These are phyloP conservation scores for Nannochloris sp. DNA, from an alignment of 139 green algal species.

Conservation along the genomic window DNA sequence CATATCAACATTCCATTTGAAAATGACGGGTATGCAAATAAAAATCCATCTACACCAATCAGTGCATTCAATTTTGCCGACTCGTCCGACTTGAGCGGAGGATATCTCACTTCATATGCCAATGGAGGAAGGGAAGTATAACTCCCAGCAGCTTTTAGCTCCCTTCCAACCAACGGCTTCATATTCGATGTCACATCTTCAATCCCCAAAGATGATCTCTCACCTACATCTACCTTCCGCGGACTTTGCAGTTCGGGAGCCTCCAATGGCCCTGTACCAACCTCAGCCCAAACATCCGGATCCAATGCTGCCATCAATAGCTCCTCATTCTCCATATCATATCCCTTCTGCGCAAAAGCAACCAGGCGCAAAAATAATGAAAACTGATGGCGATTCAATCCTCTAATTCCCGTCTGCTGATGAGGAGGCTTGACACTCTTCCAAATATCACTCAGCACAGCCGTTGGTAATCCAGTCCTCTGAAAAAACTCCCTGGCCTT, in stretches of 20 bases:
- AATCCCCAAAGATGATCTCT: not conserved
- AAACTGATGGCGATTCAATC: slow-evolving; percentile 32
- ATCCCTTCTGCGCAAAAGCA: slow-evolving; percentile 21
- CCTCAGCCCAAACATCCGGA: slow-evolving; percentile 9
- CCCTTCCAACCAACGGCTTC: not conserved
- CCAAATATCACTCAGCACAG: slow-evolving; percentile 33
- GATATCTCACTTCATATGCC: slow-evolving; percentile 36
- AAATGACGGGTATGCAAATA: slow-evolving; percentile 43
- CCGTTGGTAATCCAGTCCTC: slow-evolving; percentile 19
- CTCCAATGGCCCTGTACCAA: slow-evolving; percentile 2
- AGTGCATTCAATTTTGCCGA: slow-evolving; percentile 33
- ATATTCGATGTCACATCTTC: not conserved
- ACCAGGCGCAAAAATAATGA: slow-evolving; percentile 31
- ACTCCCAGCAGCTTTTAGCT: not conserved
- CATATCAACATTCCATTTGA: slow-evolving; percentile 34
- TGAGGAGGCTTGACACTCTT: slow-evolving; percentile 21
- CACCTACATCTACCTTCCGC: not conserved
- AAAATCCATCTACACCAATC: slow-evolving; percentile 31
- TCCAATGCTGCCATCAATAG: slow-evolving; percentile 11
- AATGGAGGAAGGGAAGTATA: slow-evolving; percentile 12
- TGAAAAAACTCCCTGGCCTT: slow-evolving; percentile 40
- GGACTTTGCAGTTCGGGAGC: not conserved
- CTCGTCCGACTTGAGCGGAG: slow-evolving; percentile 47
- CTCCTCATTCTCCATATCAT: slow-evolving; percentile 11
- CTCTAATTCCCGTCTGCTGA: slow-evolving; percentile 17